A percentile compares a stretch with the other conserved stretches of the same genome.
Evolutionary conservation across 2,329 filamentous ascomycete genomes (phyloP).

Genomic region (Ophiocordyceps camponoti-rufipedis): DNA sequence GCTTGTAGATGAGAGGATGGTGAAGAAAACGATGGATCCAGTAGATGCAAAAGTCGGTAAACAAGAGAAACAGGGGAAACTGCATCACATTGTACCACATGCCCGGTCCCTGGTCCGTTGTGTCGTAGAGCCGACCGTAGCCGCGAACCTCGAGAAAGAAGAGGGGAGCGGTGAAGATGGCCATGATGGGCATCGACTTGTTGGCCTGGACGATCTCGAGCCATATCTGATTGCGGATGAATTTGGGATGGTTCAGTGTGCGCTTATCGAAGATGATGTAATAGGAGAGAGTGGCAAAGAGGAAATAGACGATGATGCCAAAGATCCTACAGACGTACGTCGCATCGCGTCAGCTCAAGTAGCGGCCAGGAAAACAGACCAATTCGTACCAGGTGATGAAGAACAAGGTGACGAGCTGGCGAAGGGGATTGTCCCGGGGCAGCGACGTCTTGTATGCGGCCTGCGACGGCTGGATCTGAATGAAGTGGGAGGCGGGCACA

Average conservation of each 20-base stretch:
- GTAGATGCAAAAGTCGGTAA: slow-evolving; percentile 84
- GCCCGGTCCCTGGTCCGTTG: slow-evolving; percentile 55
- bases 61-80: slow-evolving; percentile 73
- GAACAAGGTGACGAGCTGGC: slow-evolving; percentile 61
- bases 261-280: slow-evolving; percentile 81
- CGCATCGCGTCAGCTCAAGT: slow-evolving; percentile 65
- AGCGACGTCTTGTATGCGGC: slow-evolving; percentile 66
- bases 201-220: slow-evolving; percentile 74
- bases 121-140: slow-evolving; percentile 75
- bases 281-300: slow-evolving; percentile 71
- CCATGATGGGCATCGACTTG: slow-evolving; percentile 63
- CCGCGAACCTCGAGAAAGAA: slow-evolving; percentile 74
- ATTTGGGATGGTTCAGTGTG: slow-evolving; percentile 79
- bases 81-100: slow-evolving; percentile 63
- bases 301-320: slow-evolving; percentile 67
- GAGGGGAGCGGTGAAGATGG: slow-evolving; percentile 60
- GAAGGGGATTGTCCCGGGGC: slow-evolving; percentile 57
- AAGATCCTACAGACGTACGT: slow-evolving; percentile 56
- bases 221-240: slow-evolving; percentile 80
- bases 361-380: not conserved
- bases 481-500: slow-evolving; percentile 51
- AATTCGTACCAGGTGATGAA: slow-evolving; percentile 63
- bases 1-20: slow-evolving; percentile 61
- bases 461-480: slow-evolving; percentile 50
- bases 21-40: slow-evolving; percentile 79